A percentile compares a stretch with the other conserved stretches of the same genome.
These are phyloP conservation scores for Aspergillus ruber DNA, from an alignment of 2,329 filamentous ascomycete genomes.

Conservation along the genomic window DNA sequence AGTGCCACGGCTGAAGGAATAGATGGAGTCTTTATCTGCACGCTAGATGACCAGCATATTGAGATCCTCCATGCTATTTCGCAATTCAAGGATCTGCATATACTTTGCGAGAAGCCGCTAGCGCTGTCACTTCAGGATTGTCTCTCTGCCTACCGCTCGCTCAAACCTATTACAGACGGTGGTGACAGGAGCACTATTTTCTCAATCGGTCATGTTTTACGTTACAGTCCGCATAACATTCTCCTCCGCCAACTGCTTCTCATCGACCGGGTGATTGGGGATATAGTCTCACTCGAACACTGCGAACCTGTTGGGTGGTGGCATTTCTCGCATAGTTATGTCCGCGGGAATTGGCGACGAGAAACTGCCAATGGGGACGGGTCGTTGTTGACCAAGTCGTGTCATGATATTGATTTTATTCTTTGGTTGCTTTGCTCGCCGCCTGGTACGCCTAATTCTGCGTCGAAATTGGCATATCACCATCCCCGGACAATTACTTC, in stretches of 20 bases:
- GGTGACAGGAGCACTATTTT: slow-evolving; percentile 53
- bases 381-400: slow-evolving; percentile 87
- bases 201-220: slow-evolving; percentile 86
- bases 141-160: slow-evolving; percentile 56
- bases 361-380: slow-evolving; percentile 64
- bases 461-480: slow-evolving; percentile 45
- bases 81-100: slow-evolving; percentile 58
- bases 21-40: slow-evolving; percentile 64
- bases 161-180: slow-evolving; percentile 19
- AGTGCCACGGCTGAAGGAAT: slow-evolving; percentile 41
- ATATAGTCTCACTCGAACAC: slow-evolving; percentile 79
- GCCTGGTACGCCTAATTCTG: slow-evolving; percentile 23
- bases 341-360: slow-evolving; percentile 88
- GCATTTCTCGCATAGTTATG: slow-evolving; percentile 89
- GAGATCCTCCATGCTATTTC: slow-evolving; percentile 72
- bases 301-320: slow-evolving; percentile 94
- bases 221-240: slow-evolving; percentile 90
- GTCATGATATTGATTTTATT: slow-evolving; percentile 89
- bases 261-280: slow-evolving; percentile 69
- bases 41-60: slow-evolving; percentile 81
- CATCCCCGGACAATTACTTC: slow-evolving; percentile 71
- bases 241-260: slow-evolving; percentile 71
- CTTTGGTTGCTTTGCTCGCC: slow-evolving; percentile 86
- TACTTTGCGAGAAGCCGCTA: slow-evolving; percentile 94
- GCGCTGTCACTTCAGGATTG: slow-evolving; percentile 74